These are phyloP conservation scores for Stephania yunnanensis DNA, from an alignment of 164 flowering plant genomes.

Conservation along the genomic window DNA sequence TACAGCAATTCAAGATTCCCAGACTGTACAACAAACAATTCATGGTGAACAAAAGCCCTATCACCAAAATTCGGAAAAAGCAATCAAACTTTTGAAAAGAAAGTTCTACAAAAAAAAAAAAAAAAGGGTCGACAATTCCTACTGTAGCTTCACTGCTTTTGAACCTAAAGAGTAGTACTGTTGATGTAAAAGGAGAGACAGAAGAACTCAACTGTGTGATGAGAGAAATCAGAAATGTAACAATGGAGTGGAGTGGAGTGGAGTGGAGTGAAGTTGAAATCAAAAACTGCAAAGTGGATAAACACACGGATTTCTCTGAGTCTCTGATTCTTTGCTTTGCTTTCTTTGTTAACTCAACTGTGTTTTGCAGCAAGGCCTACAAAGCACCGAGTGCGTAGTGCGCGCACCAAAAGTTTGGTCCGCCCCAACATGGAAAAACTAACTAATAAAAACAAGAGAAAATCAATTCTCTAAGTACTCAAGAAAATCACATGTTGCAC, in stretches of 20 bases:
- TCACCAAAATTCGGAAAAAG: not conserved
- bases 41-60: not conserved
- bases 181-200: not conserved
- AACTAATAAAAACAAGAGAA: too few relatives aligned
- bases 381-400: conserved; percentile 8
- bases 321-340: conserved; percentile 1
- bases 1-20: not conserved
- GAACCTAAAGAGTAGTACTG: not conserved
- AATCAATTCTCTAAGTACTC: too few relatives aligned
- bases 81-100: not conserved
- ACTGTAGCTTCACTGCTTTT: not conserved
- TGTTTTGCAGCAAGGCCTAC: not conserved
- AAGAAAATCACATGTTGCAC: too few relatives aligned
- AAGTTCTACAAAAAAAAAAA: not conserved
- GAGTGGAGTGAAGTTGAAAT: not conserved
- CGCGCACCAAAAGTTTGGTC: conserved; percentile 2
- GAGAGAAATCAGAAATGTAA: not conserved
- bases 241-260: too few relatives aligned
- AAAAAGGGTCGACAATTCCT: not conserved
- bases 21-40: not conserved
- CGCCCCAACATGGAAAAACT: not conserved
- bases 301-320: not conserved
- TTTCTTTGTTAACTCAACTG: not conserved
- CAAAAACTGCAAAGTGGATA: not conserved
- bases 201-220: not conserved